A percentile compares a stretch with the other conserved stretches of the same genome.
Evolutionary conservation across 2,329 filamentous ascomycete genomes (phyloP).

Genomic region (Fusarium sp.): DNA sequence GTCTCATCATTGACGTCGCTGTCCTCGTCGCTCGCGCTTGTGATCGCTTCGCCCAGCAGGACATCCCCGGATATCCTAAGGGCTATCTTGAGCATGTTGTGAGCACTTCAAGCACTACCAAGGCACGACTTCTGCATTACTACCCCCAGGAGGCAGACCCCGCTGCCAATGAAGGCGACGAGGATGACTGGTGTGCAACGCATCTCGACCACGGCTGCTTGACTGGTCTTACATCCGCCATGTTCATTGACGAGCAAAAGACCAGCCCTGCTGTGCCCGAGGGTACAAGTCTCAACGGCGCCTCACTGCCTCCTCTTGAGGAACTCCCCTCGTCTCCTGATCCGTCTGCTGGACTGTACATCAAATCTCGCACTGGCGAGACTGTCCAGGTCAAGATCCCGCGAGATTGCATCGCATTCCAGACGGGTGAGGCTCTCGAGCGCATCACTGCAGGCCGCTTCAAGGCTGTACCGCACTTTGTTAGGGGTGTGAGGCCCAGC

Average conservation of each 20-base stretch:
- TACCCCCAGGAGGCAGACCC: conserved; percentile 72
- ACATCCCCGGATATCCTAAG: conserved; percentile 80
- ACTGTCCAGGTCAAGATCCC: conserved; percentile 95
- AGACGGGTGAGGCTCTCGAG: conserved; percentile 93
- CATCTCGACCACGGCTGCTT: conserved; percentile 94
- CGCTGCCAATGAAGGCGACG: conserved; percentile 57
- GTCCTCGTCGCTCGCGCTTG: conserved; percentile 91
- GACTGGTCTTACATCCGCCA: conserved; percentile 92
- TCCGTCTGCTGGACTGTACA: conserved; percentile 89
- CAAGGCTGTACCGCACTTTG: conserved; percentile 96
- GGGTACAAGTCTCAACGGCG: conserved; percentile 35
- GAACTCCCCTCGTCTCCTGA: conserved; percentile 85
- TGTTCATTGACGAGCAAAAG: conserved; percentile 88
- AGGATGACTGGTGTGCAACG: conserved; percentile 95
- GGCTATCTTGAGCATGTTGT: conserved; percentile 92
- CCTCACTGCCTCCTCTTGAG: conserved; percentile 64
- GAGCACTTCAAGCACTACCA: conserved; percentile 85
- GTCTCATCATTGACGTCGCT: conserved; percentile 88
- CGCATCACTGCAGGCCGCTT: conserved; percentile 92
- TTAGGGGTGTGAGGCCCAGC: conserved; percentile 77
- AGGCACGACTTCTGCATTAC: conserved; percentile 93
- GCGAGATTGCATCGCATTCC: conserved; percentile 91
- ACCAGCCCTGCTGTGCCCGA: conserved; percentile 52
- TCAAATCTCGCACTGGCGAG: conserved; percentile 84
- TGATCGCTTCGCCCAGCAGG: conserved; percentile 83